A percentile compares a stretch with the other conserved stretches of the same genome.
Evolutionary conservation across 148 eudicot genomes (phyloP).

Genomic region (Rhododendron molle): DNA sequence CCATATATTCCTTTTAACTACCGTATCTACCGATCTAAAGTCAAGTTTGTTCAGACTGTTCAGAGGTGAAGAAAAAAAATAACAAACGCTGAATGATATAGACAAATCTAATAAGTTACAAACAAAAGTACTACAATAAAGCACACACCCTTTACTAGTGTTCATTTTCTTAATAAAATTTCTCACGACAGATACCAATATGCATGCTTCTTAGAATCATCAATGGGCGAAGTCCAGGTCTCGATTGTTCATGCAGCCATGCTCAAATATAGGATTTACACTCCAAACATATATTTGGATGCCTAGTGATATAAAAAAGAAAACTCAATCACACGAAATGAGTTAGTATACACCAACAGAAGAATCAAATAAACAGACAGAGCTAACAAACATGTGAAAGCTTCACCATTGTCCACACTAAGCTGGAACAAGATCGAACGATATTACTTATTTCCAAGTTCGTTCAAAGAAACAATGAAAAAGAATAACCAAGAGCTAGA

Average conservation of each 20-base stretch:
- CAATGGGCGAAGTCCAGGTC: neutral
- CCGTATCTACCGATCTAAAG: neutral
- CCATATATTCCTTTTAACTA: neutral
- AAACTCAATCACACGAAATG: neutral
- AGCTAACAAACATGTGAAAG: neutral
- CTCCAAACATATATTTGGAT: neutral
- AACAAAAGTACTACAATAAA: neutral
- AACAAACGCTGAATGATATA: slow-evolving; percentile 14
- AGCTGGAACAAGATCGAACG: neutral
- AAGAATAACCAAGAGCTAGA: slow-evolving; percentile 7
- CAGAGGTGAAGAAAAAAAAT: slow-evolving; percentile 19
- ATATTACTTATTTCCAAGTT: neutral
- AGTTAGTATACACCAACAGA: neutral
- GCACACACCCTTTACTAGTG: neutral
- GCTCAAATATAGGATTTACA: neutral
- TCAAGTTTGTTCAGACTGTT: neutral
- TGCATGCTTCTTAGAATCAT: neutral
- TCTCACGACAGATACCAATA: slow-evolving; percentile 6
- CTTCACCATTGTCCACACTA: neutral
- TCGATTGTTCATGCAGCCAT: neutral
- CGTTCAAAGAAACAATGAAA: slow-evolving; percentile 21
- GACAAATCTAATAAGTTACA: slow-evolving; percentile 14
- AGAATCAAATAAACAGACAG: neutral
- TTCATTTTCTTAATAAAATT: neutral
- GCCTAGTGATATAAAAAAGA: neutral